Base-by-base conservation (phyloP, 495 filamentous ascomycete genomes). In the Aspergillus carlsbadensis region DNA sequence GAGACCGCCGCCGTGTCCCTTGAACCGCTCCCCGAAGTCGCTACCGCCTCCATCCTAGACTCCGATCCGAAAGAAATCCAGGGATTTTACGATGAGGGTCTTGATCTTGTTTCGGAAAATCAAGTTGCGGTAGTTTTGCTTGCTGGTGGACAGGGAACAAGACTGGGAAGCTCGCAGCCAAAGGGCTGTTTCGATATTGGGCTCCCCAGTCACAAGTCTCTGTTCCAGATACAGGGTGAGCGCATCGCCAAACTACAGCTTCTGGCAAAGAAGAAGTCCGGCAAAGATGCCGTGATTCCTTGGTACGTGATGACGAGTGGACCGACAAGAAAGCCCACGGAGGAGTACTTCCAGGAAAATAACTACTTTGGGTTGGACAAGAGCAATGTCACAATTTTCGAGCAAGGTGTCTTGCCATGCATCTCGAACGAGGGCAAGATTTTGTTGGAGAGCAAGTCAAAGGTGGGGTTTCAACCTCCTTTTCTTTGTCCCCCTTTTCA, bases 231-330 rank as follows among this genome's bases (percentile, higher is more conserved):
- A 52, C 95, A 98, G 73, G 94, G 88, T 14, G 90, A 99, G 84
- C 77, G 95, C 40, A 99, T 99, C 63, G 74, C 76, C 54, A 92
- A 89, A 77, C 73, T 96, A n/a, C 90, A 98, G 72, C 67, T 83
- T 52, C 74, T 98, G 52, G 92, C 92, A n/a, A 76, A 82, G 51
- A 86, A 89, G 77, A 78, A 82, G 56, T 80, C 85, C 46, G 81
- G 82, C 15, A 70, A 76, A 60, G 79, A 82, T 55, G 87, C 89
- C 29, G 81, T 87, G 7, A 86, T 99, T 29, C 95, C 94, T 6
- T 99, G 94, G 94, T 99, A 98, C 76, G 88, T 99, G 66, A 99
- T 99, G 94, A 99, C 94, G 57, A 96, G 91, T 63, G 94, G 94
- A 10, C 95, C 94, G n/a, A 99, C 94, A 11, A 83, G 92, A 61